Percentiles rank a stretch among this genome's conserved stretches.
Conservation (phyloP, 2,329 filamentous ascomycete species). For the Penicillium sp. region DNA sequence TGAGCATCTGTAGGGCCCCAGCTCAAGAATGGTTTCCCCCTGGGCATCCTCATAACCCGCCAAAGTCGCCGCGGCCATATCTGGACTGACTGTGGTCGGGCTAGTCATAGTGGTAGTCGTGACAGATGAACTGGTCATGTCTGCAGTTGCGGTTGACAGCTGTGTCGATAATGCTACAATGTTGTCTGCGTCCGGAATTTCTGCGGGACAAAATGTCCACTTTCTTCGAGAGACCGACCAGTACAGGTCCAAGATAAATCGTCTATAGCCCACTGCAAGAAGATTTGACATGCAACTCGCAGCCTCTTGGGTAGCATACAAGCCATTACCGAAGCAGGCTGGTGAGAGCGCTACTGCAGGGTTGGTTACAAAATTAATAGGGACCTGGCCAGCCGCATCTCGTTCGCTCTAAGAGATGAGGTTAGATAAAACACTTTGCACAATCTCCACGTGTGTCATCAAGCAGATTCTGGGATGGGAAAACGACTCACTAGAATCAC, state of each 20-base stretch:
- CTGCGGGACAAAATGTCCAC: constrained; percentile 59
- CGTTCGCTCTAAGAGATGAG: constrained; percentile 49
- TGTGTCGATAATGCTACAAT: constrained; percentile 13
- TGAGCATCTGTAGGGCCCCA: constrained; percentile 54
- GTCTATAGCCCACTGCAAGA: constrained; percentile 53
- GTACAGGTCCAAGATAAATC: constrained; percentile 56
- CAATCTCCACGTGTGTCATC: constrained; percentile 8
- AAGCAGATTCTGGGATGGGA: background rate
- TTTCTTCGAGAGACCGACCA: constrained; percentile 52
- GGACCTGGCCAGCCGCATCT: constrained; percentile 54
- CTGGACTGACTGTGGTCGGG: constrained; percentile 15
- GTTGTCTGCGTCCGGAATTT: constrained; percentile 37
- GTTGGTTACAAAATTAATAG: constrained; percentile 56
- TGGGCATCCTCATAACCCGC: constrained; percentile 20
- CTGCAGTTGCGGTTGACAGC: constrained; percentile 4
- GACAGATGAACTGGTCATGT: constrained; percentile 13
- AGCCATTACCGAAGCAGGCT: constrained; percentile 52
- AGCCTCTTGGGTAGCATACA: constrained; percentile 49
- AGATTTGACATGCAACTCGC: constrained; percentile 58
- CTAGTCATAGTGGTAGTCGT: constrained; percentile 10
- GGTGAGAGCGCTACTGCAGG: constrained; percentile 52
- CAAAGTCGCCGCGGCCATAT: constrained; percentile 17
- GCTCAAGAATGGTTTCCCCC: constrained; percentile 35
- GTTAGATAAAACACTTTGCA: too few relatives aligned
- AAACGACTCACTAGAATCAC: constrained; percentile 33